phyloP scores from a whole-genome alignment of 352 stramenopile genomes.

The Globisporangium lucens region DNA sequence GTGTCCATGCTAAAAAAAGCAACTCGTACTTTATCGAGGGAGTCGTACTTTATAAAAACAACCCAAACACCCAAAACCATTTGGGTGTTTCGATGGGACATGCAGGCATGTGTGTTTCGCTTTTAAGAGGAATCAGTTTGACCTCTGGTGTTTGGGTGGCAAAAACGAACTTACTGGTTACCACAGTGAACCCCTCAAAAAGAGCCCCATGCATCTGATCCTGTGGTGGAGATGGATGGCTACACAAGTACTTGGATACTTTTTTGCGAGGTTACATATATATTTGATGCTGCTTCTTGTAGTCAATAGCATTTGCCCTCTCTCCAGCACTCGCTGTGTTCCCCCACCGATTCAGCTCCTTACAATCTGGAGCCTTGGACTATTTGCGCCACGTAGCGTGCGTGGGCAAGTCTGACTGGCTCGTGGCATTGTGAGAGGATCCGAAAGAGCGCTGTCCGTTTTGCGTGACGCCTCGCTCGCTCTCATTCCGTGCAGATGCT shows the following conservation, averaged over 20 bases:
- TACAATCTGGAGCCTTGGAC: too few species aligned
- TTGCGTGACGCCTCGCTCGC: slow-evolving; percentile 1
- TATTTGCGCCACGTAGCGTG: neutral
- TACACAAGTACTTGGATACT: neutral
- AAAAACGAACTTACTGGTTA: neutral
- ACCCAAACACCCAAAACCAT: neutral
- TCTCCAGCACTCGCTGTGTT: too few species aligned
- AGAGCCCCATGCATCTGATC: neutral
- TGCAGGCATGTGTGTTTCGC: too few species aligned
- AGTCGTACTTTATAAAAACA: neutral
- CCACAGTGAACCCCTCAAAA: neutral
- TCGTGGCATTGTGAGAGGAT: neutral
- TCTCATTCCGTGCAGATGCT: neutral
- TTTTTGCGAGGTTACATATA: neutral
- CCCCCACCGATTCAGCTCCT: too few species aligned
- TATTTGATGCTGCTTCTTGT: neutral
- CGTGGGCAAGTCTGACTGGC: neutral
- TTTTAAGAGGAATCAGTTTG: too few species aligned
- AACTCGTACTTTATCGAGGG: neutral
- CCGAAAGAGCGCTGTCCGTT: slow-evolving; percentile 4
- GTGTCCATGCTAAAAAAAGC: neutral
- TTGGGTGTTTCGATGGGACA: neutral
- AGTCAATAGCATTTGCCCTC: too few species aligned
- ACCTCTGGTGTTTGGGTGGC: neutral
- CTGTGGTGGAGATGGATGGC: neutral